A percentile compares a stretch with the other conserved stretches of the same genome.
Evolutionary conservation across 306 rosid species (phyloP).

Genomic region (Neltuma alba): DNA sequence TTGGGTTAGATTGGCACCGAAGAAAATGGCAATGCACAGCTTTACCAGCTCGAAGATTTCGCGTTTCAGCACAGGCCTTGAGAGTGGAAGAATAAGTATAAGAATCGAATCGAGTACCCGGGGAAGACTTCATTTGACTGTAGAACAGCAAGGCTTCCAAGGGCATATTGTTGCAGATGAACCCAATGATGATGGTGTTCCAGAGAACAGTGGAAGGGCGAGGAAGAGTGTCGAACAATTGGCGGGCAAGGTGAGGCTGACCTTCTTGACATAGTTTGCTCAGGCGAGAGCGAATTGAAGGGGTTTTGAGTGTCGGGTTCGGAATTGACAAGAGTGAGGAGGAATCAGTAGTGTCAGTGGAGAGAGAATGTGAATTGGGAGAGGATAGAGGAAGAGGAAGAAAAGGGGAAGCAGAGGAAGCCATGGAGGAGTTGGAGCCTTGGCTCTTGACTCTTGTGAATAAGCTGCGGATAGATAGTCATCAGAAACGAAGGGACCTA

Average conservation of each 20-base stretch:
- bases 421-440: neutral
- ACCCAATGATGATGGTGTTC: slow-evolving; percentile 85
- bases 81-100: slow-evolving; percentile 48
- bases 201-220: slow-evolving; percentile 76
- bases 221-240: slow-evolving; percentile 69
- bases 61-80: slow-evolving; percentile 76
- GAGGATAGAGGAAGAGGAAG: slow-evolving; percentile 36
- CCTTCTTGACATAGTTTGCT: slow-evolving; percentile 80
- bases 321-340: neutral
- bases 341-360: neutral
- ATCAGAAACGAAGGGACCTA: too few relatives aligned
- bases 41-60: slow-evolving; percentile 56
- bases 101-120: slow-evolving; percentile 44
- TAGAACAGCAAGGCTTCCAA: slow-evolving; percentile 63
- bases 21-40: slow-evolving; percentile 78
- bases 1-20: slow-evolving; percentile 45
- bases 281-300: slow-evolving; percentile 70
- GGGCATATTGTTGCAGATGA: slow-evolving; percentile 78
- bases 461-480: too few relatives aligned
- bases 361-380: slow-evolving; percentile 3
- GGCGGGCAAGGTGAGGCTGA: slow-evolving; percentile 76
- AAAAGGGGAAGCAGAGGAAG: slow-evolving; percentile 33
- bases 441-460: neutral
- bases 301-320: slow-evolving; percentile 39
- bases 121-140: slow-evolving; percentile 62